Evolutionary conservation across 129 eudicot species (phyloP), one percentile per base, ranked within the genome.

Genomic region (Flaveria linearis): DNA sequence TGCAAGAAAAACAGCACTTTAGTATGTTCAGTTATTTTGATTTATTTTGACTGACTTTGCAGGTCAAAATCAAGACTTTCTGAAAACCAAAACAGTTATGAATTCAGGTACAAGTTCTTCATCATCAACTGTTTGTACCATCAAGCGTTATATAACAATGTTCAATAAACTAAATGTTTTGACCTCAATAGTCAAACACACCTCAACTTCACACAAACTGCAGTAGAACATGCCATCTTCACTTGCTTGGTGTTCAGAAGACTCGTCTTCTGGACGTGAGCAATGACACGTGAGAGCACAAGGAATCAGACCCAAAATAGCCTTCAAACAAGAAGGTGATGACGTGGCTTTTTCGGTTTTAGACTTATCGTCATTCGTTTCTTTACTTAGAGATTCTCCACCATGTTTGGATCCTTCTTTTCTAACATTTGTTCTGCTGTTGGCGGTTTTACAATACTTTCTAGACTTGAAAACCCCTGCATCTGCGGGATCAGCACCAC

Each of bases 201-300:
- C 98, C 98, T 94, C 98, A 69, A 91, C 98, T 84, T 94, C 97
- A 80, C 98, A 94, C 69, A 91, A 84, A 75, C 87, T 91, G 77
- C 98, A 94, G 78, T 88, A 94, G 72, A 91, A 94, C 98, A 94
- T 94, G 86, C 98, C 98, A 83, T 91, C 98, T 76, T 94, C 98
- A 69, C 97, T 91, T 55, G 70, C 51, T 12, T 88, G 98, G 64
- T 78, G 84, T 36, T 86, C 86, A 22, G 89, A 86, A 69, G 93
- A 84, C 58, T 83, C 88, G 23, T 94, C 85, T 20, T 79, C 80
- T 65, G 80, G 68, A 58, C 75, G 81, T 18, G 77, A 69, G 83
- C 88, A 81, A 66, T 81, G 86, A 82, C 90, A 84, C 67, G 82
- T n/a, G 41, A 76, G 26, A 68, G 86, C 87, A 80, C 98, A 91